Percentiles rank a stretch among this genome's conserved stretches.
Conservation (phyloP, 768 basidiomycete genomes). For the Suillus clintonianus region DNA sequence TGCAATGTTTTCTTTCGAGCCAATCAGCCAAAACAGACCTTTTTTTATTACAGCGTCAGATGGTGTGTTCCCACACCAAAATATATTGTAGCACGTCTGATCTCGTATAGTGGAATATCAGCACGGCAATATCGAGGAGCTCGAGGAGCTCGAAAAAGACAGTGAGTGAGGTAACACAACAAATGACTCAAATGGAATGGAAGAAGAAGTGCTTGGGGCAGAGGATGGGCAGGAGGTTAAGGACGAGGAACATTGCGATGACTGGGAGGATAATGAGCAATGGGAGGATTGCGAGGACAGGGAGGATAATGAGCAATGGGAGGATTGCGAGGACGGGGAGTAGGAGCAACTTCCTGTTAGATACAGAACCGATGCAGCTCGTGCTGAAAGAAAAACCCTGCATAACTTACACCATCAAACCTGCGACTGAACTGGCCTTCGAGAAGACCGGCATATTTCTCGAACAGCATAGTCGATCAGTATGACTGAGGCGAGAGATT, state of each 20-base stretch:
- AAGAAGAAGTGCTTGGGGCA: too few relatives aligned
- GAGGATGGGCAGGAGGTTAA: too few relatives aligned
- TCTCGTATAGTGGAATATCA: neutral
- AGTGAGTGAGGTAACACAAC: neutral
- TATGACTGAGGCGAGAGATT: neutral
- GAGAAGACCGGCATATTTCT: constrained; percentile 82
- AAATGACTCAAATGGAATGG: too few relatives aligned
- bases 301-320: neutral
- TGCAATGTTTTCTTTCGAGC: neutral
- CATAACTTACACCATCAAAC: constrained; percentile 70
- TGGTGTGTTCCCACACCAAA: neutral
- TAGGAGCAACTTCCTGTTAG: too few relatives aligned
- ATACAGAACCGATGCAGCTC: too few relatives aligned
- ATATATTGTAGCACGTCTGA: neutral
- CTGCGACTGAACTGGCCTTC: constrained; percentile 78
- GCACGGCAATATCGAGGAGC: neutral
- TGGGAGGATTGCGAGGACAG: neutral
- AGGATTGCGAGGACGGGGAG: neutral
- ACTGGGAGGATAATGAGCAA: neutral
- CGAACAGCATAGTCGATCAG: constrained; percentile 88
- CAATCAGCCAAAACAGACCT: too few relatives aligned
- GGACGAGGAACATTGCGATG: too few relatives aligned
- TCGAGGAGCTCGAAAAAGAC: neutral
- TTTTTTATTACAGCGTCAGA: neutral
- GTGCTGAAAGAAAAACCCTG: neutral